Percentiles rank a stretch among this genome's conserved stretches.
Conservation (phyloP, 2,329 filamentous ascomycete genomes). For the Didymella segeticola region DNA sequence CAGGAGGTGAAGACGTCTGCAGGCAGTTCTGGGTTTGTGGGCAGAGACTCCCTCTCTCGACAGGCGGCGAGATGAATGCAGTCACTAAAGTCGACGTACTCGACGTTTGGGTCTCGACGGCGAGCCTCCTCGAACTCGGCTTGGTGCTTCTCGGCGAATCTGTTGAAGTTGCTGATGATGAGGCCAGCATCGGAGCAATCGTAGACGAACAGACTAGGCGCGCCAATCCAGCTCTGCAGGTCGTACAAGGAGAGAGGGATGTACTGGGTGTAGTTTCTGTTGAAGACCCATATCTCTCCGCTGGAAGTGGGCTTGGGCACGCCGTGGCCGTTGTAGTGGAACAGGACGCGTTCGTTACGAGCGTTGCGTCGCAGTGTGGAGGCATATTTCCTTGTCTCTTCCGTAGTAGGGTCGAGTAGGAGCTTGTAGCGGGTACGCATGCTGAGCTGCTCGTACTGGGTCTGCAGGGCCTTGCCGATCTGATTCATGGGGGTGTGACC, state of each 20-base stretch:
- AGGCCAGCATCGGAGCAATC: constrained; percentile 97
- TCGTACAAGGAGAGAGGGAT: constrained; percentile 97
- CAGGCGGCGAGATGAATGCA: constrained; percentile 94
- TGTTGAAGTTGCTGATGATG: constrained; percentile 92
- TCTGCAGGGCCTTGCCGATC: constrained; percentile 94
- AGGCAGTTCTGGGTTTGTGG: constrained; percentile 90
- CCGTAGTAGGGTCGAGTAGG: constrained; percentile 92
- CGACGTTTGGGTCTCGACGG: constrained; percentile 74
- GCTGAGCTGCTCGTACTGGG: constrained; percentile 94
- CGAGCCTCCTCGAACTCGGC: constrained; percentile 81
- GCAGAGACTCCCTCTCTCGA: constrained; percentile 86
- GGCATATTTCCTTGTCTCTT: constrained; percentile 97
- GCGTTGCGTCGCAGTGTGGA: constrained; percentile 88
- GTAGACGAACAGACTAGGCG: constrained; percentile 95
- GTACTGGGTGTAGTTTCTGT: constrained; percentile 98
- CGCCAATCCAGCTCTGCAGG: constrained; percentile 92
- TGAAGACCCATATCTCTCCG: constrained; percentile 99
- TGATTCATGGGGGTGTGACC: constrained; percentile 84
- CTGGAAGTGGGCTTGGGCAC: constrained; percentile 95
- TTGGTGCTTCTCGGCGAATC: constrained; percentile 94
- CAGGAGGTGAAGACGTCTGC: constrained; percentile 97
- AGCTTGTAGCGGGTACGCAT: constrained; percentile 97
- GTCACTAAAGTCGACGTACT: constrained; percentile 73
- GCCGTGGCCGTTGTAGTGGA: constrained; percentile 98
- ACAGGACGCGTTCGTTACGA: constrained; percentile 93